Base-by-base conservation (phyloP, 208 protist genomes). In the Crithidia brevicula region DNA sequence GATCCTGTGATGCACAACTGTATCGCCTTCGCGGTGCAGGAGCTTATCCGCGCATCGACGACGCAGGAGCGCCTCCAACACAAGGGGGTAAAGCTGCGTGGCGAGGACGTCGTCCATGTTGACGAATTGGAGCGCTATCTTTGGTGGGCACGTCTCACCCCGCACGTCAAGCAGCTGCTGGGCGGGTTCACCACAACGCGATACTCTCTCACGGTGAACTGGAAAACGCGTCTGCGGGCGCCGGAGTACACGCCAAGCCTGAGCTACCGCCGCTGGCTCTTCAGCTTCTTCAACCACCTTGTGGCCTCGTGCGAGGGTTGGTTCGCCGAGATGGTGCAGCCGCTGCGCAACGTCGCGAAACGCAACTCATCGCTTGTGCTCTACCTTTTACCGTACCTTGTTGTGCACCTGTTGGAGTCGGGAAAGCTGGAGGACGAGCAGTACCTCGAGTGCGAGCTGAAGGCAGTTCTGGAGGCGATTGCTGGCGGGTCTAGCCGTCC, bases 331-430 rank as follows among this genome's bases (percentile, higher is more conserved):
- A 88, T 93, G 67, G 76, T 94, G 30, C 62, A 49, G 42, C 62
- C 86, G n/a, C 66, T 97, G 25, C 88, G 88, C 30, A 95, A 95
- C 76, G 86, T 95, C 25, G 89, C 88, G n/a, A 93, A 93, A 58
- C 77, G 83, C 28, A 85, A 92, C 59, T 57, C 71, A 11, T 43
- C 53, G 4, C 66, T 97, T 30, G 79, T 93, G 18, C 62, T 60
- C 22, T 94, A 82, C 67, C 65, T 95, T 3, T 58, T 97, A 22
- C 92, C 90, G 8, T 86, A 89, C 68, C 78, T 93, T 25, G 81
- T 95, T 13, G 67, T 88, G 53, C 81, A 93, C 59, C 43, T 96
- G 4, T 25, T 95, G 6, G 75, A 79, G 53, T 54, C 67, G 15
- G 75, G 77, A 0, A 74, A 79, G 16, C 52, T 59, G 25, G 66